Conservation (phyloP, 305 asterid genomes). For the Galium porrigens region DNA sequence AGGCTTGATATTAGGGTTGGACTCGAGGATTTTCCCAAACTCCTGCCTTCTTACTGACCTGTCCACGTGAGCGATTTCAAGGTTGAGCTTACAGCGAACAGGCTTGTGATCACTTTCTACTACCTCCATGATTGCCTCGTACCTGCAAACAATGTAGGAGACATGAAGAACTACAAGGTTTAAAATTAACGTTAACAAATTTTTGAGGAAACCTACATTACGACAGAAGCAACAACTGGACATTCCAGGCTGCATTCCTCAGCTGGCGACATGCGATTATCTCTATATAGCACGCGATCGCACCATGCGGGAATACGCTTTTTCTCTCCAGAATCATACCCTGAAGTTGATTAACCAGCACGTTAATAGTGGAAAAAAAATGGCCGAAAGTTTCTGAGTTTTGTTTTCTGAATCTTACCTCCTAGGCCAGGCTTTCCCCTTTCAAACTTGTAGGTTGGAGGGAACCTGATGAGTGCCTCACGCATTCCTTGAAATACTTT, state of each 20-base stretch:
- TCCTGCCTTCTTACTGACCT: slow-evolving; percentile 69
- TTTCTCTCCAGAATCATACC: slow-evolving; percentile 96
- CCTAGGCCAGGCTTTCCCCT: slow-evolving; percentile 80
- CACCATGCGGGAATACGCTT: slow-evolving; percentile 97
- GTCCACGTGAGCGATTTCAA: slow-evolving; percentile 68
- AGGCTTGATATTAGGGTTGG: slow-evolving; percentile 32
- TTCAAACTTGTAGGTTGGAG: slow-evolving; percentile 94
- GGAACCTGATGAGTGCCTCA: slow-evolving; percentile 73
- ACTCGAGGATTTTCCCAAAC: slow-evolving; percentile 47
- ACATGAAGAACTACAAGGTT: neutral
- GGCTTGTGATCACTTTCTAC: slow-evolving; percentile 94
- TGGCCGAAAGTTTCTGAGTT: neutral
- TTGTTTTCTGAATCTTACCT: slow-evolving; percentile 33
- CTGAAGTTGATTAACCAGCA: slow-evolving; percentile 20
- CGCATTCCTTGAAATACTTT: slow-evolving; percentile 94
- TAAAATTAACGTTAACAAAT: neutral
- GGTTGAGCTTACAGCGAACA: slow-evolving; percentile 66
- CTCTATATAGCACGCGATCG: slow-evolving; percentile 67
- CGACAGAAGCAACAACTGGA: slow-evolving; percentile 67
- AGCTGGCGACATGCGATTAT: slow-evolving; percentile 41
- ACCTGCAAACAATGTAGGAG: slow-evolving; percentile 25
- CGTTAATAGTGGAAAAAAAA: neutral
- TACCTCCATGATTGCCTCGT: slow-evolving; percentile 85
- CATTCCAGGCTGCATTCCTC: slow-evolving; percentile 70
- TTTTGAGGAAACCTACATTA: slow-evolving; percentile 37